Base-by-base conservation (phyloP, 805 yeast species). In the Hemisphaericaspora nanyangensis region DNA sequence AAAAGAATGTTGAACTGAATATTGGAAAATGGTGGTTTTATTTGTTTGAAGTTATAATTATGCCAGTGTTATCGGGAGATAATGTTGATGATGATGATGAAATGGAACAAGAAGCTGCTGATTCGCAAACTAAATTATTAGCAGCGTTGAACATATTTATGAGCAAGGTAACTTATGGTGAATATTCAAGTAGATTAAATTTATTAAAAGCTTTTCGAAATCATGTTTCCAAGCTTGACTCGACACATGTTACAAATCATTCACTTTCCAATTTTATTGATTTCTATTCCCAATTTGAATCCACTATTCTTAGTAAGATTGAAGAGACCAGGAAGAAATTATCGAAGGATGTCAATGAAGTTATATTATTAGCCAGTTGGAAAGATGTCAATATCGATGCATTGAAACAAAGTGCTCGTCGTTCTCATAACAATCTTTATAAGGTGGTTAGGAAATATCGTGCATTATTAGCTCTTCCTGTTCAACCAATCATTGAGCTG, bases 361-460 rank as follows among this genome's bases (percentile, higher is more conserved):
- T 89, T 3, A 88, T 93, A 31, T 63, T 87, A 32, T 69, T 93
- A 12, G 97, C 99, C 1, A 86, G 96, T 52, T 95, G 98, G 98
- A 89, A 90, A 50, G 99, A 93, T 63, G 90, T 89, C 10, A 95
- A 93, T 53, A 78, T 89, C 31, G 95, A 85, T 54, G 96, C 99
- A 0, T 71, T 93, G 52, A 89, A 87, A 50, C 97, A 90, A 61
- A 87, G 96, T 61, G 93, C 99, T 5, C 80, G 88, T 47, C 77
- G 84, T 34, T 89, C 97, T 1, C 99, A 95, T 55, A 78, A 79
- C 47, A 79, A 73, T 50, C 77, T 93, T 38, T 91, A 82, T 76
- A 93, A 89, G 60, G 58, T 85, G 37, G 84, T 91, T 8, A 74
- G 89, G 42, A 88, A 88, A 58, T 93, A 86, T 56, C 77, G 98